phyloP scores from a whole-genome alignment of 352 stramenopile genomes.

The Globisporangium nagaii region DNA sequence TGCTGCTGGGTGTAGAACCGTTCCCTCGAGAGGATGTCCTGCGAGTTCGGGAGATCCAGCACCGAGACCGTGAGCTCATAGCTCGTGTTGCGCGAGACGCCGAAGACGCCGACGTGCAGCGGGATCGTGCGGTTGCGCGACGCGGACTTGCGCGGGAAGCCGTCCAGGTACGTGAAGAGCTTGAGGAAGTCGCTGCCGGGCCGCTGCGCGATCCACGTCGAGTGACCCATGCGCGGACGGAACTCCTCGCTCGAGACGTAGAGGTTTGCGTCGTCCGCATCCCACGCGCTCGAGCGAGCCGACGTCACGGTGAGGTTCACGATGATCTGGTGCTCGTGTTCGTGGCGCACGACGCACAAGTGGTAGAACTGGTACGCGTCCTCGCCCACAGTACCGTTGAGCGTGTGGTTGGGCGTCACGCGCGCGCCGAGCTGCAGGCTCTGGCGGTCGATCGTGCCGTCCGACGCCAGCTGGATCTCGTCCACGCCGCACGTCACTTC shows the following conservation, averaged over 20 bases:
- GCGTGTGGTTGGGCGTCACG: conserved; percentile 55
- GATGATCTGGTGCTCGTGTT: conserved; percentile 73
- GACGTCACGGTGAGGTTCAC: conserved; percentile 40
- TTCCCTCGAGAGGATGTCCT: conserved; percentile 39
- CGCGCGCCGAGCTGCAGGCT: conserved; percentile 41
- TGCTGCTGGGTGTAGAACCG: conserved; percentile 57
- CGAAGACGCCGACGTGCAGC: conserved; percentile 68
- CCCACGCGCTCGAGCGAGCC: neutral
- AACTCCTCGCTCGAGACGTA: conserved; percentile 65
- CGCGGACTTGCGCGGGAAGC: conserved; percentile 56
- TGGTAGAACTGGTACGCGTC: conserved; percentile 71
- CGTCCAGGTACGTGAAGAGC: conserved; percentile 74
- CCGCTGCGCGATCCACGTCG: conserved; percentile 67
- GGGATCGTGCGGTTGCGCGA: conserved; percentile 42
- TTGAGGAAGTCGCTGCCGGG: conserved; percentile 49
- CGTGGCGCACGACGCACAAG: conserved; percentile 63
- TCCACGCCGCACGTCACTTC: conserved; percentile 34
- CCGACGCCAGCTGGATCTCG: conserved; percentile 66
- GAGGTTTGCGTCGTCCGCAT: conserved; percentile 49
- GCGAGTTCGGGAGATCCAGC: conserved; percentile 44
- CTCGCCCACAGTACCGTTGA: conserved; percentile 47
- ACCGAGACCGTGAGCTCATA: conserved; percentile 61
- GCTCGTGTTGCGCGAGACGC: conserved; percentile 20
- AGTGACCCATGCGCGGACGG: conserved; percentile 54
- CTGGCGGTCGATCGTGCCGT: conserved; percentile 52